Base-by-base conservation (phyloP, 2,329 filamentous ascomycete genomes). In the Phaeosphaeriaceae sp. region DNA sequence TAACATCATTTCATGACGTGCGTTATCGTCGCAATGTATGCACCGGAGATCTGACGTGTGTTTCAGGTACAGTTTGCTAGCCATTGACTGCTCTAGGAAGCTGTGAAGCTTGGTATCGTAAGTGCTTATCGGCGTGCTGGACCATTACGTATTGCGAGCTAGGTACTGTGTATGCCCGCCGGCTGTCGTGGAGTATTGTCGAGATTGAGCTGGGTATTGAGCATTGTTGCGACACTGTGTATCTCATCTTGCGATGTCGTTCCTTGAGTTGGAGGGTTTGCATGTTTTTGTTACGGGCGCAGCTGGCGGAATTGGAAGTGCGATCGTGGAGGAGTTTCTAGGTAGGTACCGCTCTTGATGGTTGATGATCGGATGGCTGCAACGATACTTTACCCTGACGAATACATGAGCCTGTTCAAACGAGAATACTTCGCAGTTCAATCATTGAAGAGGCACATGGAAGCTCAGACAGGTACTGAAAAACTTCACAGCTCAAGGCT, bases 241-340 rank as follows among this genome's bases (percentile, higher is more conserved):
- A n/a, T 54, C 15, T n/a, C 22, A 46, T 8, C 15, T 48, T 11
- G 24, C 21, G 32, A 75, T 78, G 74, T 80, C 82, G 1, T 85
- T 83, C 58, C 74, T 86, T 6, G 77, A 74, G 1, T 71, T 86
- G 26, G 80, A 84, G 63, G 80, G 78, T 15, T 73, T 78, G 24
- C 84, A 86, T 73, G 84, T 84, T 30, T 85, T 87, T 58, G 77
- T 86, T 24, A 85, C 84, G 0, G 84, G 84, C 17, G 84, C 83
- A 17, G 80, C 81, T 17, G 83, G 83, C 15, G 82, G 81, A 3
- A 84, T 86, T 69, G 85, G 84, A 1, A 75, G 74, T 40, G 78
- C 80, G 11, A 82, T 82, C 13, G 82, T 85, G 4, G 75, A 78
- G 50, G 83, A 86, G 64, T 85, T 87, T 52, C 68, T 86, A 55